Conservation (phyloP, 257 asterid genomes). For the Primulina eburnea region DNA sequence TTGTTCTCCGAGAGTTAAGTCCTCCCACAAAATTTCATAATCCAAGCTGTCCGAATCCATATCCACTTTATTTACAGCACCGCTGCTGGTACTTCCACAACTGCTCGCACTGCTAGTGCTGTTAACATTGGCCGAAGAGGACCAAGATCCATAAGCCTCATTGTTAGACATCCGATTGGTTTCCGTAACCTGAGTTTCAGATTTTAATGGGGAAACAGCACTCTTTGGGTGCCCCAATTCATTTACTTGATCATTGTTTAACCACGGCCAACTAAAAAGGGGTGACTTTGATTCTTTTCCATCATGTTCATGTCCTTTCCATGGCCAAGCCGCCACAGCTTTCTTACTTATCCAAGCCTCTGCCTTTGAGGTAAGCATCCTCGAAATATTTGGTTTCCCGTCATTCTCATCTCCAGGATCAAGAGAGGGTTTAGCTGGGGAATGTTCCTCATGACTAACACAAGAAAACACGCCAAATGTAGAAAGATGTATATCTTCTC, state of each 20-base stretch:
- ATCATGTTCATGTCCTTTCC: slow-evolving; percentile 70
- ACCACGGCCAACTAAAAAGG: slow-evolving; percentile 74
- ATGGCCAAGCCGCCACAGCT: slow-evolving; percentile 64
- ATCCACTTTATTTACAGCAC: slow-evolving; percentile 70
- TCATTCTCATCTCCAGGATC: slow-evolving; percentile 78
- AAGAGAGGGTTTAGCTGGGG: slow-evolving; percentile 40
- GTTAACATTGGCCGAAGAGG: slow-evolving; percentile 67
- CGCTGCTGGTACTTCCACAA: slow-evolving; percentile 71
- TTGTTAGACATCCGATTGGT: slow-evolving; percentile 40
- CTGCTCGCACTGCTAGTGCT: slow-evolving; percentile 90
- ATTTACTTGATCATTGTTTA: slow-evolving; percentile 56
- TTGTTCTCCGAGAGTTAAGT: slow-evolving; percentile 84
- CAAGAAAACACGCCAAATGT: slow-evolving; percentile 67
- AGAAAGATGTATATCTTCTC: slow-evolving; percentile 64
- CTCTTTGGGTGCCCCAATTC: slow-evolving; percentile 48
- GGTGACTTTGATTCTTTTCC: slow-evolving; percentile 55
- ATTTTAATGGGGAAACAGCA: slow-evolving; percentile 32
- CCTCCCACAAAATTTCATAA: slow-evolving; percentile 93
- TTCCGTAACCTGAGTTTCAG: slow-evolving; percentile 50
- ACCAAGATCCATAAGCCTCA: slow-evolving; percentile 89
- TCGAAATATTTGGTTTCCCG: slow-evolving; percentile 65
- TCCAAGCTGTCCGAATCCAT: slow-evolving; percentile 69
- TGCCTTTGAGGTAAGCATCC: slow-evolving; percentile 66
- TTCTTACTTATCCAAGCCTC: slow-evolving; percentile 79
- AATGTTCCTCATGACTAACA: slow-evolving; percentile 35